Evolutionary conservation across 768 basidiomycete species (phyloP), one percentile per base, ranked within the genome.

Genomic region (Trametes cinnabarina): DNA sequence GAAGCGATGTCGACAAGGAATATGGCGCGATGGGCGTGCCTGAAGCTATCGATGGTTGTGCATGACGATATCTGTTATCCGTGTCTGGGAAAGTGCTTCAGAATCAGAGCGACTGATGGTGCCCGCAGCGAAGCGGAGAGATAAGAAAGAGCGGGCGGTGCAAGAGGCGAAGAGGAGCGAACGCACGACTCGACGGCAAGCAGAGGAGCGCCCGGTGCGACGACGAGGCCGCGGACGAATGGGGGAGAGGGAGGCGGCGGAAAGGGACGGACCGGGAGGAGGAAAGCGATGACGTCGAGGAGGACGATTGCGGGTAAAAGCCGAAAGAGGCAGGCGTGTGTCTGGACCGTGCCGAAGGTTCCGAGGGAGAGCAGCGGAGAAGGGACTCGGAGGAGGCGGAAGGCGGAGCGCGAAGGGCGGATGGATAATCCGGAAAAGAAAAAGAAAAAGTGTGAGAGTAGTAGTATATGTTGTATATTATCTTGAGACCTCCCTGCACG

Each of bases 391-490:
- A 47, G 40, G 23, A 22, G 46, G 47, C 48, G 47, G 30, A 40
- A 11, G 43, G 15, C 23, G 20, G 17, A n/a, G 26, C 25, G 19
- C 14, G 26, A n/a, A 40, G 39, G 20, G 34, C 22, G 22, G 34
- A 51, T 22, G 26, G 46, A 44, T 55, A 50, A 52, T 48, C 58
- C 58, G 58, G 58, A 54, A 54, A 60, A 55, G 47, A 55, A 19
- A 46, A 41, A 22, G 28, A 44, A 20, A 17, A 28, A 40, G 48
- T 55, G 40, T 55, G n/a, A n/a, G n/a, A n/a, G n/a, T n/a, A n/a
- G n/a, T n/a, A n/a, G n/a, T n/a, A n/a, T n/a, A n/a, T n/a, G n/a
- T n/a, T n/a, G n/a, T n/a, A n/a, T n/a, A n/a, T n/a, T n/a, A 52
- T 52, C 51, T 52, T 23, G 37, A 3, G 22, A 6, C 12, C 30